Base-by-base conservation (phyloP, 2,329 filamentous ascomycete genomes). In the Aspergillaceae sp. region DNA sequence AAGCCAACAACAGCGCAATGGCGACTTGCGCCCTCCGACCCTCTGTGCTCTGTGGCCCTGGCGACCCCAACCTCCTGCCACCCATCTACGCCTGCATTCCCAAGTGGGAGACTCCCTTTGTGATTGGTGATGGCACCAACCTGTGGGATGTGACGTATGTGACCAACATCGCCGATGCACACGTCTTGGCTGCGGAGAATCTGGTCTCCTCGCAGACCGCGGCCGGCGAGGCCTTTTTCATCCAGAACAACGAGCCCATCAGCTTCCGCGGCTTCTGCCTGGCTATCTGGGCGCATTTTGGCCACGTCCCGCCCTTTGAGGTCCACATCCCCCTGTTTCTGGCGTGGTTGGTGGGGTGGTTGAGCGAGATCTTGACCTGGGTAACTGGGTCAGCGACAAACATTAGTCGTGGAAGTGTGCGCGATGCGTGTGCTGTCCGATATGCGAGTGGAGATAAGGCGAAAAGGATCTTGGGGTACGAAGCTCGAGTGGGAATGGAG, bases 371-470 rank as follows among this genome's bases (percentile, higher is more conserved):
- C 44, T 59, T 67, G 45, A 72, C 68, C 32, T 77, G 74, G 68
- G 45, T 72, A 4, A 70, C 65, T 5, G 73, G 75, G 0, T 59
- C 55, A 3, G 61, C 71, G 29, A 64, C 67, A 4, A 74, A 69
- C 9, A 58, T 82, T 43, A 74, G 73, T 58, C 65, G 74, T 34
- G 78, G 77, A 2, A 73, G 74, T 51, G 73, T 82, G 3, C 69
- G 67, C 52, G 79, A 82, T 64, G 77, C 72, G 33, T 73, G 73
- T 48, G 67, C 72, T 35, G 65, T 71, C 41, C 64, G 75, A 44
- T 82, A 80, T 66, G 72, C 74, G 19, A 74, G 68, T 54, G 74
- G 75, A 29, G 60, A 64, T 8, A 79, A 78, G 55, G 77, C 77
- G 36, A 71, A 61, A 50, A 56, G 56, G 42, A 60, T 81, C 2